Base-by-base conservation (phyloP, 495 filamentous ascomycete genomes). In the Penicillium odoratum region DNA sequence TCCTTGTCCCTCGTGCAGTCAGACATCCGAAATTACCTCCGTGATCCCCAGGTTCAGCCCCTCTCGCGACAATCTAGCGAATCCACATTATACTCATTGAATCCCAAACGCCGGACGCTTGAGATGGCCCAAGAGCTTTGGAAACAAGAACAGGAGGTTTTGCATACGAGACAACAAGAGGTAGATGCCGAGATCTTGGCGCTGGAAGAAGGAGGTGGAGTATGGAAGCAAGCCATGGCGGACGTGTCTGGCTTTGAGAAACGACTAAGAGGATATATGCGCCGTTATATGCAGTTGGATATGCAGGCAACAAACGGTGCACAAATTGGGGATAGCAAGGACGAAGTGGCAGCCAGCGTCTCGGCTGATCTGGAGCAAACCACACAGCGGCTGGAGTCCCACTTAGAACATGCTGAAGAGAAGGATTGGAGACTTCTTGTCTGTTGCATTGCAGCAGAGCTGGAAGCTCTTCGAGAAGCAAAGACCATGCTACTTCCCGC, bases 391-490 rank as follows among this genome's bases (percentile, higher is more conserved):
- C 57, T 82, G 40, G 72, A 75, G 56, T 52, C 63, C 0, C 67
- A 75, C 42, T 51, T 82, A 57, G 68, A 74, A 15, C 48, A 74
- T 30, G 75, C 78, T n/a, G 74, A 80, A 36, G 62, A 63, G 4
- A 82, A 81, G 53, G 82, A 85, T 7, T 98, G 94, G 94, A 97
- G 90, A 42, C 72, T 98, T 28, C 78, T 98, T 26, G 83, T 97
- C 25, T 93, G 88, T 56, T 92, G 90, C 56, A 86, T 97, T 57
- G 88, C 92, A 4, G 91, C 94, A 1, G 94, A 98, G 64, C 69
- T 96, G 4, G 89, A 93, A 61, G 93, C 95, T 7, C 84, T 97
- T 52, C 78, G 72, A 50, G 86, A 92, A 64, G 89, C 87, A 9
- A 79, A 82, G 54, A 73, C 73, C 2, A 80, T 96, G 59, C 74